Evolutionary conservation across 1,284 basidiomycete genomes (phyloP).

Genomic region (Papiliotrema nemorosa): DNA sequence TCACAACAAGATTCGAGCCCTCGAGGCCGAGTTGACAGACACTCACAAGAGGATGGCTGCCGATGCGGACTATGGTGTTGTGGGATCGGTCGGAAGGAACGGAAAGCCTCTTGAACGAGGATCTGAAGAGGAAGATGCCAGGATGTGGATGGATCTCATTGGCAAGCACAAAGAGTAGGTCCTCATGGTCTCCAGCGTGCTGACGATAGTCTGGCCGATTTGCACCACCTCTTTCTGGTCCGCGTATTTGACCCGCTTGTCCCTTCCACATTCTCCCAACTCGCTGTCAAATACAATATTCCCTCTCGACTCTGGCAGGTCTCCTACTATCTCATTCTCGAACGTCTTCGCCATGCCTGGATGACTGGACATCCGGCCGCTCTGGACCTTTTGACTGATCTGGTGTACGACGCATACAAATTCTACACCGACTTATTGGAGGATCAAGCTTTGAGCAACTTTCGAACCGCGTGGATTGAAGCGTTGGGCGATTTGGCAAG

Average conservation of each 20-base stretch:
- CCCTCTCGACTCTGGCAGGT: slow-evolving; percentile 89
- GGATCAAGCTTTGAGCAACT: slow-evolving; percentile 65
- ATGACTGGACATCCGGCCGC: slow-evolving; percentile 38
- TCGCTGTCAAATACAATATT: slow-evolving; percentile 92
- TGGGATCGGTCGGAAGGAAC: slow-evolving; percentile 18
- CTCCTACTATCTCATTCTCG: slow-evolving; percentile 84
- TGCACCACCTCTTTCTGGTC: slow-evolving; percentile 80
- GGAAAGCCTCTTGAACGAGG: slow-evolving; percentile 2
- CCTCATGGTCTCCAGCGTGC: not conserved
- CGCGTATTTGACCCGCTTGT: slow-evolving; percentile 81
- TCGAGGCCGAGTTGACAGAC: slow-evolving; percentile 48
- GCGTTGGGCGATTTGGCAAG: slow-evolving; percentile 92
- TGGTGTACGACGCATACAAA: slow-evolving; percentile 91
- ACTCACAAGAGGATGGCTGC: slow-evolving; percentile 45
- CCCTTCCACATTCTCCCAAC: slow-evolving; percentile 78
- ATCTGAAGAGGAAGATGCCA: slow-evolving; percentile 22
- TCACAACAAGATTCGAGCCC: slow-evolving; percentile 46
- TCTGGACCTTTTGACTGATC: slow-evolving; percentile 75
- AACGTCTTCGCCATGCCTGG: slow-evolving; percentile 79
- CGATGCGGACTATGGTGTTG: slow-evolving; percentile 44
- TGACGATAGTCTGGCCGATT: slow-evolving; percentile 69
- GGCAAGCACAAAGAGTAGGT: slow-evolving; percentile 46
- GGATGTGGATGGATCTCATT: slow-evolving; percentile 47
- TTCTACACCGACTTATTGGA: slow-evolving; percentile 90
- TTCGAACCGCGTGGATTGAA: slow-evolving; percentile 87